A percentile compares a stretch with the other conserved stretches of the same genome.
Conservation (phyloP, 768 basidiomycete genomes). For the Suillus bovinus region DNA sequence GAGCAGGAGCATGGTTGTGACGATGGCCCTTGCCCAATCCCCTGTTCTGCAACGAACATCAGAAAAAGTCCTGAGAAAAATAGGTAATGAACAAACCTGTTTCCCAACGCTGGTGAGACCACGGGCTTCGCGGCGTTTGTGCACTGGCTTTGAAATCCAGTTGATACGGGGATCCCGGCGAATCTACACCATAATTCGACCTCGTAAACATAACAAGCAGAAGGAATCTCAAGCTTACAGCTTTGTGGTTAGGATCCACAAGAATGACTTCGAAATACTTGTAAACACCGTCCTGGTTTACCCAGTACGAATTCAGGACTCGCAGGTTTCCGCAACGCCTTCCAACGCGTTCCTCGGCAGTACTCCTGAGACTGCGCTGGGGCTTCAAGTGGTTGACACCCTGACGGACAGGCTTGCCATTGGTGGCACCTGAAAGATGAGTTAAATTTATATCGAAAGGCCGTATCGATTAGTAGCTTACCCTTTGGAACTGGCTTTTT, state of each 20-base stretch:
- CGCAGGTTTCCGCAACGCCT: constrained; percentile 94
- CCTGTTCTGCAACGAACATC: constrained; percentile 67
- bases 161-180: constrained; percentile 96
- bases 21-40: constrained; percentile 95
- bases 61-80: neutral
- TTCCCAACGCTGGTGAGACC: constrained; percentile 97
- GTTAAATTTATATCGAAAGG: constrained; percentile 5
- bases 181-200: constrained; percentile 51
- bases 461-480: constrained; percentile 33
- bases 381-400: constrained; percentile 99
- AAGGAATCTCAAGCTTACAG: constrained; percentile 52
- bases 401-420: constrained; percentile 98
- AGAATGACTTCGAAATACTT: constrained; percentile 99
- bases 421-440: constrained; percentile 77
- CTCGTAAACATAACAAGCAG: constrained; percentile 1
- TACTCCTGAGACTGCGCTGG: constrained; percentile 90
- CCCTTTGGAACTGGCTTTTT: constrained; percentile 99
- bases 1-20: constrained; percentile 90
- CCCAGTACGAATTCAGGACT: constrained; percentile 98
- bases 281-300: constrained; percentile 99
- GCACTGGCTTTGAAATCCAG: constrained; percentile 98
- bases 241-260: constrained; percentile 94
- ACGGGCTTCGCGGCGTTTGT: constrained; percentile 97
- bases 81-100: constrained; percentile 54
- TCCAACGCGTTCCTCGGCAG: constrained; percentile 98